phyloP scores from a whole-genome alignment of 2,329 filamentous ascomycete species.

The Fusarium verrucosum region DNA sequence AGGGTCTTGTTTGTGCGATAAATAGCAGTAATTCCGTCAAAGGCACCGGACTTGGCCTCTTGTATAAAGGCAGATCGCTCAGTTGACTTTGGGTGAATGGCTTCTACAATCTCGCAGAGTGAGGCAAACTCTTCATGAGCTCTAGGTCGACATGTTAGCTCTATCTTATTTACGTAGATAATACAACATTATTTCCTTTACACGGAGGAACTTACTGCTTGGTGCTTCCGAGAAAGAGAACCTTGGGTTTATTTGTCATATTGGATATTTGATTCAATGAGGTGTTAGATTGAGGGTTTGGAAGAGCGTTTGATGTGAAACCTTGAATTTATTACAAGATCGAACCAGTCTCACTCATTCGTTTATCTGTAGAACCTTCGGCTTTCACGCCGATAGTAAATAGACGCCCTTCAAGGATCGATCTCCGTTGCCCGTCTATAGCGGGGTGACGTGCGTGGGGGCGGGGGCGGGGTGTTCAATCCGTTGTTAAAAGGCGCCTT shows the following conservation, averaged over 20 bases:
- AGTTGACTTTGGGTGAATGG: slow-evolving; percentile 68
- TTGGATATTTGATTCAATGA: background rate
- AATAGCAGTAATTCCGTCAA: slow-evolving; percentile 71
- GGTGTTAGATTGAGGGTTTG: background rate
- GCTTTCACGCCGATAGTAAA: slow-evolving; percentile 17
- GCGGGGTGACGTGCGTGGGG: slow-evolving; percentile 25
- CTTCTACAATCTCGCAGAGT: slow-evolving; percentile 69
- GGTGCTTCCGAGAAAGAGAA: slow-evolving; percentile 54
- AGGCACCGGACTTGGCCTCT: slow-evolving; percentile 70
- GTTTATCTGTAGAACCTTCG: background rate
- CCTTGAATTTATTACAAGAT: background rate
- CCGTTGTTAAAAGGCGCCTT: slow-evolving; percentile 11
- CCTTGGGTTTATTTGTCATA: slow-evolving; percentile 48
- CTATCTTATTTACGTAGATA: background rate
- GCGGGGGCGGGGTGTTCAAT: slow-evolving; percentile 7
- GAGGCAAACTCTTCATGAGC: slow-evolving; percentile 64
- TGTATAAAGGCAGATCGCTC: slow-evolving; percentile 73
- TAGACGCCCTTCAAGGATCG: background rate
- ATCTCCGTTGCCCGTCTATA: background rate
- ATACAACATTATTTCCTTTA: background rate
- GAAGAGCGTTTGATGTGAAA: background rate
- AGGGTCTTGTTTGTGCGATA: slow-evolving; percentile 78
- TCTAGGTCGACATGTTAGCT: background rate
- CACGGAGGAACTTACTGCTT: slow-evolving; percentile 48
- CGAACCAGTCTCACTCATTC: background rate